phyloP scores from a whole-genome alignment of 2,329 filamentous ascomycete genomes.

The Trichophyton verrucosum region DNA sequence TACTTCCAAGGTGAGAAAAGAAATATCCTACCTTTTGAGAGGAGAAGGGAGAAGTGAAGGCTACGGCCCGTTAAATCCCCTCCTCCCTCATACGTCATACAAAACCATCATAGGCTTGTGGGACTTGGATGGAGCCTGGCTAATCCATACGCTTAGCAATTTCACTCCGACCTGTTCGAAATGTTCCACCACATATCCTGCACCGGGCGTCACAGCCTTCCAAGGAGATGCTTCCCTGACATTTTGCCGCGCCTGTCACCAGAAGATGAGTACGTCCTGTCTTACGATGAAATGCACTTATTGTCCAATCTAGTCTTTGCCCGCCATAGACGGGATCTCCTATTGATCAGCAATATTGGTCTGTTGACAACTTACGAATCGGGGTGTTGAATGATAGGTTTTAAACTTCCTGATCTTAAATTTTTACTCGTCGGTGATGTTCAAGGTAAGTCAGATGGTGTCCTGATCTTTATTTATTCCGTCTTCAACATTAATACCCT shows the following conservation, averaged over 20 bases:
- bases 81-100: background rate
- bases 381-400: conserved; percentile 32
- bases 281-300: conserved; percentile 2
- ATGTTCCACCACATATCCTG: conserved; percentile 56
- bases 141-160: conserved; percentile 17
- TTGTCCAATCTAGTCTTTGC: background rate
- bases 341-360: background rate
- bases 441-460: conserved; percentile 26
- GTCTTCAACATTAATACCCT: background rate
- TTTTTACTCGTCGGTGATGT: conserved; percentile 58
- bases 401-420: conserved; percentile 65
- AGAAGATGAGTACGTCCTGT: conserved; percentile 50
- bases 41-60: background rate
- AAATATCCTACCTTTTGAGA: background rate
- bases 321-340: background rate
- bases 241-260: conserved; percentile 67
- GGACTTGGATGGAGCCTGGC: conserved; percentile 35
- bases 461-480: background rate
- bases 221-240: conserved; percentile 61
- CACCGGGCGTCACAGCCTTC: conserved; percentile 56
- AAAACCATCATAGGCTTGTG: background rate
- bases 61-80: background rate
- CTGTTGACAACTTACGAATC: conserved; percentile 4
- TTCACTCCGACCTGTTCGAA: conserved; percentile 66
- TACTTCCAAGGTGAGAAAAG: conserved; percentile 51